A percentile compares a stretch with the other conserved stretches of the same genome.
phyloP scores from a whole-genome alignment of 805 yeast species.

The Metschnikowia shivogae region DNA sequence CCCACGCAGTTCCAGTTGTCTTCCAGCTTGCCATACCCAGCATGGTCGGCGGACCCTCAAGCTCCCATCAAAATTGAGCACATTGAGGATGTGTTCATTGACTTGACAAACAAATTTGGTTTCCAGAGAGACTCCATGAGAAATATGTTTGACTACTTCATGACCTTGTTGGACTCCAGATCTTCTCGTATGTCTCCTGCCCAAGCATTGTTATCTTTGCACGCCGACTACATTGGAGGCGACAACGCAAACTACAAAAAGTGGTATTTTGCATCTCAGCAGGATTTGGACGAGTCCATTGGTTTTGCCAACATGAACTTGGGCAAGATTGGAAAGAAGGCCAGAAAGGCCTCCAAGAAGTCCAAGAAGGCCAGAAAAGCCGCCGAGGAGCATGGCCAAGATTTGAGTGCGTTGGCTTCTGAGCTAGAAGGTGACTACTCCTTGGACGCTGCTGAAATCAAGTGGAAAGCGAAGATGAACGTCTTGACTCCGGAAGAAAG shows the following conservation, averaged over 20 bases:
- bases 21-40: slow-evolving; percentile 94
- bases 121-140: slow-evolving; percentile 92
- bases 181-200: slow-evolving; percentile 88
- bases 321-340: slow-evolving; percentile 73
- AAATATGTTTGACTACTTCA: slow-evolving; percentile 84
- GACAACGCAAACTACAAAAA: slow-evolving; percentile 80
- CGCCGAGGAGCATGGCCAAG: slow-evolving; percentile 61
- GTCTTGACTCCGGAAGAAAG: slow-evolving; percentile 67
- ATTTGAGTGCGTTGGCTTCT: slow-evolving; percentile 55
- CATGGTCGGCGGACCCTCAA: slow-evolving; percentile 96
- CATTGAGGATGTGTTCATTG: slow-evolving; percentile 82
- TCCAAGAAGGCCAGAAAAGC: slow-evolving; percentile 73
- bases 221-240: slow-evolving; percentile 87
- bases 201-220: slow-evolving; percentile 76
- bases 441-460: slow-evolving; percentile 74
- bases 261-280: slow-evolving; percentile 87
- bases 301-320: slow-evolving; percentile 79
- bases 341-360: slow-evolving; percentile 76
- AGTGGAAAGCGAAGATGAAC: slow-evolving; percentile 84
- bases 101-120: slow-evolving; percentile 77
- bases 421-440: slow-evolving; percentile 83
- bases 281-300: slow-evolving; percentile 78
- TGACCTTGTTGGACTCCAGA: slow-evolving; percentile 79
- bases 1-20: slow-evolving; percentile 63
- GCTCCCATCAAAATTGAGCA: slow-evolving; percentile 80